Evolutionary conservation across 1,139 yeast species (phyloP), one percentile per base, ranked within the genome.

Genomic region (Wickerhamomyces sp.): DNA sequence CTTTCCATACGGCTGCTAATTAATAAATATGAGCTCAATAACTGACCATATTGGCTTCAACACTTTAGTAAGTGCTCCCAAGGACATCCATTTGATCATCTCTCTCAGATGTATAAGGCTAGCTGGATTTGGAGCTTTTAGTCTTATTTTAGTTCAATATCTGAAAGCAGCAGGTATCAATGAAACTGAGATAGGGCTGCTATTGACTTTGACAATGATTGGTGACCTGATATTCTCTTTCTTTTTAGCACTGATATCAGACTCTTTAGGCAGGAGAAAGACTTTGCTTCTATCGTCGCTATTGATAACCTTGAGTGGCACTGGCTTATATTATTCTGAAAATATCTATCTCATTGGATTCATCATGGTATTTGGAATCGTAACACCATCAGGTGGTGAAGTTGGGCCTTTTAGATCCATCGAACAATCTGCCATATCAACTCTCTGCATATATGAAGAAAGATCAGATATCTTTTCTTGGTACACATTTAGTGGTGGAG

Each of bases 321-420:
- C 75, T 1, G 70, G 75, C 0, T 86, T 89, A 58, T 74, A 81
- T 15, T 61, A 63, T 28, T 62, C 70, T 29, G 57, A 76, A 16
- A 74, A 76, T 52, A 83, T 69, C 55, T 61, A 65, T 52, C 42
- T 81, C 0, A 65, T 89, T 34, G 65, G 87, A 18, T 24, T 72
- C 5, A 92, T 95, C 2, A 80, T 85, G 7, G 65, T 72, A 9
- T 44, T 78, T 35, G 87, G 87, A 24, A 87, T 89, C 13, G 83
- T 89, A 5, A 87, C 96, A 1, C 95, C 96, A 0, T 78, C 89
- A 15, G 96, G 97, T 15, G 89, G 82, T 51, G 97, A 89, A 57
- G 87, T 92, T 0, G 97, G 97, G 0, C 97, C 97, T 0, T 89
- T 89, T 62, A 82, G 87, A 56, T 79, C 94, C 2, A 78, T 89